Evolutionary conservation across 2,329 filamentous ascomycete species (phyloP).

Genomic region (Metarhizium album): DNA sequence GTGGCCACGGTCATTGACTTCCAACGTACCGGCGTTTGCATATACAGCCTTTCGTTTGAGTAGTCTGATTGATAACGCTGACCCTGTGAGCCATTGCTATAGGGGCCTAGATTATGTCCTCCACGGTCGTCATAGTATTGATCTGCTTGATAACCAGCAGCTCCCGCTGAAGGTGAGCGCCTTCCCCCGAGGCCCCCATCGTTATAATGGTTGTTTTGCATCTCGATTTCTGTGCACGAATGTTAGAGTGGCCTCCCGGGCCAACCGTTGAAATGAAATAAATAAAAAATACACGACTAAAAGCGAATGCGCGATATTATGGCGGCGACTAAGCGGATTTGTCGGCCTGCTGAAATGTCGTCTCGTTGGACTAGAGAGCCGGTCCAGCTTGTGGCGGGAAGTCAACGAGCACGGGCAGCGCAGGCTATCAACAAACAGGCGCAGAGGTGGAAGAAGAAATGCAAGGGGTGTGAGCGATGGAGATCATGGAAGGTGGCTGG

Average conservation of each 20-base stretch:
- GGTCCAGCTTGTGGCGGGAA: not conserved
- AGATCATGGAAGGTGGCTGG: not conserved
- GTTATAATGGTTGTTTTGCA: not conserved
- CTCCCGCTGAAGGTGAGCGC: not conserved
- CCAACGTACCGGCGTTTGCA: not conserved
- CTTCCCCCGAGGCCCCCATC: not conserved
- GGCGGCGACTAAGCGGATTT: not conserved
- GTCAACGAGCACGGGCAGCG: not conserved
- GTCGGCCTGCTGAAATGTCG: not conserved
- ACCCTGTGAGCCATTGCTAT: not conserved
- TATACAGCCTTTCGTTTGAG: not conserved
- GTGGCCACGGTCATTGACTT: not conserved
- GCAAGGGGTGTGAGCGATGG: not conserved
- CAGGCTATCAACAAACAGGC: not conserved
- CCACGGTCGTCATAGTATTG: not conserved
- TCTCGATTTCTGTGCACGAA: not conserved
- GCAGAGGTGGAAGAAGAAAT: not conserved
- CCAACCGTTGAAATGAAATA: not conserved
- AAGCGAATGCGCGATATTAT: not conserved
- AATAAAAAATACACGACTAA: not conserved
- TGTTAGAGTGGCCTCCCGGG: not conserved
- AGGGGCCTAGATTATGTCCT: not conserved
- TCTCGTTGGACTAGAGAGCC: too few relatives aligned
- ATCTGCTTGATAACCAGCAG: not conserved
- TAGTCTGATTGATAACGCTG: not conserved